Conservation (phyloP, 192 early-diverging fungal genomes). For the Backusella psychrophila region DNA sequence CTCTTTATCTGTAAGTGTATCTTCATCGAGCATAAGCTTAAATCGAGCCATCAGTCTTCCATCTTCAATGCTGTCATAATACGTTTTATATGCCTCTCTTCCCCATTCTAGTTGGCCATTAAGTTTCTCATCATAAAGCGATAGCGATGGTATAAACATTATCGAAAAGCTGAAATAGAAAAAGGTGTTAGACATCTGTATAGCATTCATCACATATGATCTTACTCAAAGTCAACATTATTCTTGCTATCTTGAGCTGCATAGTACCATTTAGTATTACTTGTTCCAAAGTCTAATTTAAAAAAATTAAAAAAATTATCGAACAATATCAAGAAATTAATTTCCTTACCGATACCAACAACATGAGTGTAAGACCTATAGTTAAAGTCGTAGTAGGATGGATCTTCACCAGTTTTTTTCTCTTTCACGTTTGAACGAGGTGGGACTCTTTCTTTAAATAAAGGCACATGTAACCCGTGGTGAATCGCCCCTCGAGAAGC, state of each 20-base stretch:
- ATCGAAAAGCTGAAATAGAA: slow-evolving; percentile 24
- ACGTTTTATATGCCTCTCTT: slow-evolving; percentile 29
- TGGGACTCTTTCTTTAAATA: background rate
- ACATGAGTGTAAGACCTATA: background rate
- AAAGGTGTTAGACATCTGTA: slow-evolving; percentile 12
- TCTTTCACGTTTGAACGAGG: background rate
- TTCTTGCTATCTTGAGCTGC: slow-evolving; percentile 32
- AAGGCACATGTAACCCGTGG: background rate
- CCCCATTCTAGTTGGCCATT: slow-evolving; percentile 28
- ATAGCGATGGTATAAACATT: slow-evolving; percentile 20
- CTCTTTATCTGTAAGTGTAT: background rate
- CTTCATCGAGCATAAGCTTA: background rate
- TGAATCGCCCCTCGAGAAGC: background rate
- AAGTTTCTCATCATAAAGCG: slow-evolving; percentile 8
- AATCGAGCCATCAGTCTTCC: slow-evolving; percentile 14
- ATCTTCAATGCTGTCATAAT: slow-evolving; percentile 27
- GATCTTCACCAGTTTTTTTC: background rate
- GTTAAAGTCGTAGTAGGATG: background rate
- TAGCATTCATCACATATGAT: background rate
- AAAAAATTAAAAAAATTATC: background rate
- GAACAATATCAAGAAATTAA: background rate
- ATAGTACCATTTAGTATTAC: slow-evolving; percentile 18
- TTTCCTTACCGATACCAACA: slow-evolving; percentile 8
- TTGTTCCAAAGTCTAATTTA: slow-evolving; percentile 12
- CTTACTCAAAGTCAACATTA: slow-evolving; percentile 30